Conservation (phyloP, 1,284 basidiomycete genomes). For the Gymnopus androsaceus region DNA sequence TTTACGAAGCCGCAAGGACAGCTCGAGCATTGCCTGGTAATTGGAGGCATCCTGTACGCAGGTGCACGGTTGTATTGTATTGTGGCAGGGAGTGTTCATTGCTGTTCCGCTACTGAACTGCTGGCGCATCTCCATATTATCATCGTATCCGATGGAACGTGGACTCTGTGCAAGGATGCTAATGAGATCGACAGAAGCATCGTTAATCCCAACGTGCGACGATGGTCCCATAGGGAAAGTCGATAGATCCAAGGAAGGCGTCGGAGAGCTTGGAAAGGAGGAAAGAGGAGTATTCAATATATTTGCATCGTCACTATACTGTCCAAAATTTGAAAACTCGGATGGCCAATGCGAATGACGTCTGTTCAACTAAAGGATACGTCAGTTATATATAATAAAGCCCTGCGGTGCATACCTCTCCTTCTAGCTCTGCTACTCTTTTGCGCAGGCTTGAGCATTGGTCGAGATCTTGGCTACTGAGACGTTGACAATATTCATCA, state of each 20-base stretch:
- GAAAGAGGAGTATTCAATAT: neutral
- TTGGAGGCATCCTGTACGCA: slow-evolving; percentile 45
- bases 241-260: too few relatives aligned
- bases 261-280: neutral
- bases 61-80: slow-evolving; percentile 39
- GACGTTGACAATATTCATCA: slow-evolving; percentile 68
- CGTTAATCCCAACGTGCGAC: too few relatives aligned
- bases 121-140: neutral
- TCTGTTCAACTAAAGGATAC: slow-evolving; percentile 75
- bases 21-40: slow-evolving; percentile 48
- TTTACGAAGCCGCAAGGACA: slow-evolving; percentile 51
- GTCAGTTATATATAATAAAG: too few relatives aligned
- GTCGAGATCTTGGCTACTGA: slow-evolving; percentile 49
- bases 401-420: slow-evolving; percentile 61
- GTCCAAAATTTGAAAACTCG: neutral
- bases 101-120: neutral
- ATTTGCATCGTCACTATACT: neutral
- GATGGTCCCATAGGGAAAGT: neutral
- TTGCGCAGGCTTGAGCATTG: slow-evolving; percentile 69
- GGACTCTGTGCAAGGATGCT: slow-evolving; percentile 2
- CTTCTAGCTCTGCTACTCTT: slow-evolving; percentile 81
- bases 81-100: too few relatives aligned
- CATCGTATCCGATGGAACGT: neutral
- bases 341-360: slow-evolving; percentile 64
- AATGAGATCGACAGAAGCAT: neutral